Base-by-base conservation (phyloP, 352 stramenopile species). In the Globisporangium rhizosaccharum region DNA sequence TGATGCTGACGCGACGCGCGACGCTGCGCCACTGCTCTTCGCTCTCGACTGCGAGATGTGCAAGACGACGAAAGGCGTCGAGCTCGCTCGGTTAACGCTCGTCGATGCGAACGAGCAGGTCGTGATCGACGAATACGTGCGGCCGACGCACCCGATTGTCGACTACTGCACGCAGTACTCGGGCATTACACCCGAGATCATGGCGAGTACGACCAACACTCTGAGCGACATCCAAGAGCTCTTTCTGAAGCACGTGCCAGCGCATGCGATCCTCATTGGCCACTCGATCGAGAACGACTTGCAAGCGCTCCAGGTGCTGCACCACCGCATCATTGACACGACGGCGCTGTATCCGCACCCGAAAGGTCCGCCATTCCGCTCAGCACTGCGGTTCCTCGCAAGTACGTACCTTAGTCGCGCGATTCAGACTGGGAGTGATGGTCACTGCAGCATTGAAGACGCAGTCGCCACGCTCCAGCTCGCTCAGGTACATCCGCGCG, bases 241-340 rank as follows among this genome's bases (percentile, higher is more conserved):
- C 10, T 85, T 94, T 39, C 53, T 92, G 3, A 51, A 70, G 14
- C 53, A 86, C 46, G 76, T 92, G 0, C 73, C 83, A 6, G 74
- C 78, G 0, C 71, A 91, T 23, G 84, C 85, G 5, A 90, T 95
- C 45, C 70, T 95, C 30, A 82, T 95, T n/a, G 87, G 87, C 17
- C 87, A 96, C 62, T 94, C 82, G 45, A 84, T 96, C 52, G 87
- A 96, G 57, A 95, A 94, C 63, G 87, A 96, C 57, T 62, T 95
- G 6, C 58, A 72, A 53, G 84, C 82, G 10, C 65, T 96, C 28
- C 65, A 71, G 11, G 63, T 95, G 17, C 55, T 91, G 47, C 87
- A 96, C 56, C 70, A 72, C 20, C 82, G 82, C 28, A 63, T 92
- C 54, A 88, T 94, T 41, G 87, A 96, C 63, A 96, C 87, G 5